A percentile compares a stretch with the other conserved stretches of the same genome.
Conservation (phyloP, 139 green algal genomes). For the Chlorella sp. region DNA sequence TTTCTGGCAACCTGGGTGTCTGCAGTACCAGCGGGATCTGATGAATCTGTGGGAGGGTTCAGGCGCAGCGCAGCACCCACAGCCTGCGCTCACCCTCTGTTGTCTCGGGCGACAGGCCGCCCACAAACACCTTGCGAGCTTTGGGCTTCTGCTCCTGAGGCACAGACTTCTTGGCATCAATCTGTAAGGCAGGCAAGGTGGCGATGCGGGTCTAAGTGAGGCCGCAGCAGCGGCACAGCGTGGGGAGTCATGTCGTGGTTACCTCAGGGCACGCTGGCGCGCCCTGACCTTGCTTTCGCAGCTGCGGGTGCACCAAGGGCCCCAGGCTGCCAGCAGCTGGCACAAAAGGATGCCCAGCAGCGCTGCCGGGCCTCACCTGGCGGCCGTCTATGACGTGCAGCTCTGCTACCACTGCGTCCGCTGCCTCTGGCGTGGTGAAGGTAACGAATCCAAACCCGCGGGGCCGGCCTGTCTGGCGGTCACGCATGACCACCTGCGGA, state of each 20-base stretch:
- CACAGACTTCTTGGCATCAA: slow-evolving; percentile 87
- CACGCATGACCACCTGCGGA: slow-evolving; percentile 83
- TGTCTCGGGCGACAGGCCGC: slow-evolving; percentile 83
- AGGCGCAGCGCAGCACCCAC: neutral
- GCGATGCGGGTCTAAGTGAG: no score
- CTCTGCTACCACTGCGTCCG: slow-evolving; percentile 63
- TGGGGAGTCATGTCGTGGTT: no score
- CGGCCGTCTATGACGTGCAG: slow-evolving; percentile 75
- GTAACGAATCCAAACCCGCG: slow-evolving; percentile 90
- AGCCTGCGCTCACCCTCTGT: slow-evolving; percentile 65
- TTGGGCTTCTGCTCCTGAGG: slow-evolving; percentile 66
- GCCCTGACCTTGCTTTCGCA: no score
- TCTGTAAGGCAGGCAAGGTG: slow-evolving; percentile 54
- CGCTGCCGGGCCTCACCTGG: slow-evolving; percentile 33
- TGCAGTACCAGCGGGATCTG: no score
- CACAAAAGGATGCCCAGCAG: neutral
- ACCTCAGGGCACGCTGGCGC: no score
- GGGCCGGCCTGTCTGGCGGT: slow-evolving; percentile 70
- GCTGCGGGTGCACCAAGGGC: neutral
- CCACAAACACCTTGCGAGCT: slow-evolving; percentile 90
- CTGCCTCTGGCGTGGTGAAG: slow-evolving; percentile 62
- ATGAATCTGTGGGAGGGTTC: no score
- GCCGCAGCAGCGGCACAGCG: neutral
- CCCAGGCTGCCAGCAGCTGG: neutral
- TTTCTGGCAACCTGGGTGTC: no score